Base-by-base conservation (phyloP, 1,139 yeast genomes). In the Nakaseomyces sp. region DNA sequence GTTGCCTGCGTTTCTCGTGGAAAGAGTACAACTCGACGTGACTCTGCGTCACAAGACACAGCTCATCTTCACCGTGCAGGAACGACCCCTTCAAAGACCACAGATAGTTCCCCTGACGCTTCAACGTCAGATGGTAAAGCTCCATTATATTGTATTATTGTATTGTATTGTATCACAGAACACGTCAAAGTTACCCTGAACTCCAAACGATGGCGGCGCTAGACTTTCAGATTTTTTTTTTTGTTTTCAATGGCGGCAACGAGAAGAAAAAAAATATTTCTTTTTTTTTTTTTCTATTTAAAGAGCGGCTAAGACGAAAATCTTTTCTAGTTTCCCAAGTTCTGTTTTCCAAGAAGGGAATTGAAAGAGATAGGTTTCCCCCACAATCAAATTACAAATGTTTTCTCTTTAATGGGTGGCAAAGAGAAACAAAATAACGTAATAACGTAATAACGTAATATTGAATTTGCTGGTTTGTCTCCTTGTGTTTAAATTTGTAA, bases 1-100 rank as follows among this genome's bases (percentile, higher is more conserved):
- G 63, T 15, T 61, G 63, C 5, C 88, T 61, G 42, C 72, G 71
- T 2, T 91, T 95, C 0, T 74, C 66, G 6, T 73, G 67, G 15
- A 73, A 63, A 51, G 81, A 78, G 29, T 50, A 60, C 8, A 61
- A 43, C 39, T 59, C 64, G 2, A 61, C 40, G 39, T 57, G 60
- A 0, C 57, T 54, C 45, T 60, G 61, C 6, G 64, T 61, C 16
- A 61, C 60, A 5, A 60, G 22, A 41, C 60, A 57, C 22, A 60
- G 33, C 26, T 41, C 60, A 64, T 39, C 53, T 40, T 28, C 37
- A 16, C 42, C 72, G 10, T 83, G 84, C 1, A 74, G 63, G 59
- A 88, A 88, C 50, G 74, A 76, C 1, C 96, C 96, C 3, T 77
- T 70, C 10, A 81, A 67, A 1, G 89, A 71, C 37, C 66, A 63